A percentile compares a stretch with the other conserved stretches of the same genome.
These are phyloP conservation scores for Cryptococcus sp. DNA, from an alignment of 1,284 basidiomycete genomes.

Conservation along the genomic window DNA sequence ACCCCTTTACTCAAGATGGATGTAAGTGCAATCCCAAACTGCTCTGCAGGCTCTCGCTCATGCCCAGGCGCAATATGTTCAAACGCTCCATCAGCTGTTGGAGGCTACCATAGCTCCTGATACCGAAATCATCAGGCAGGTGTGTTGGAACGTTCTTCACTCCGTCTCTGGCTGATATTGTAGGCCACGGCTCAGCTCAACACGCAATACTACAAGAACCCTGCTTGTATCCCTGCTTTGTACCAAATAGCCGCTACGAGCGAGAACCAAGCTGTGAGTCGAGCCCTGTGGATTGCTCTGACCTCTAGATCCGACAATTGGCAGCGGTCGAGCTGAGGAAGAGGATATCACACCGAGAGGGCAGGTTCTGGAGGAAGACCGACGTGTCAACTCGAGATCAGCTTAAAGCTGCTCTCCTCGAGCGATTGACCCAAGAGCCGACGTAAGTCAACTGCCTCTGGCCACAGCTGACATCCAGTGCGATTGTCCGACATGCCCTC, in stretches of 20 bases:
- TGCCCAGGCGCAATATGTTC: slow-evolving; percentile 42
- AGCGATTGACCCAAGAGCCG: slow-evolving; percentile 71
- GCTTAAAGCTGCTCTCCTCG: slow-evolving; percentile 80
- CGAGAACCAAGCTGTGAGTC: slow-evolving; percentile 57
- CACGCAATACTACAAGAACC: slow-evolving; percentile 84
- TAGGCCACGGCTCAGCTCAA: slow-evolving; percentile 90
- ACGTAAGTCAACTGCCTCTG: slow-evolving; percentile 53
- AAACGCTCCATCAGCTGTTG: slow-evolving; percentile 76
- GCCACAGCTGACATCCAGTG: slow-evolving; percentile 48
- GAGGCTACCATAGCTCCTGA: slow-evolving; percentile 78
- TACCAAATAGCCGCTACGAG: slow-evolving; percentile 82
- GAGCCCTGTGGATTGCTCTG: not conserved
- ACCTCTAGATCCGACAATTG: slow-evolving; percentile 80
- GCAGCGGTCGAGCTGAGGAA: slow-evolving; percentile 98
- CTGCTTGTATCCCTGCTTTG: slow-evolving; percentile 84
- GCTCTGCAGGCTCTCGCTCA: not conserved
- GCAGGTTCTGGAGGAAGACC: slow-evolving; percentile 76
- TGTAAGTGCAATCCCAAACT: slow-evolving; percentile 1
- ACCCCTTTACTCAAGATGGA: slow-evolving; percentile 1
- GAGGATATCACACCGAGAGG: slow-evolving; percentile 73
- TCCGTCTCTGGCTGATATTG: slow-evolving; percentile 12
- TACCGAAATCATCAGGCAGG: slow-evolving; percentile 78
- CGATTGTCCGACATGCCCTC: slow-evolving; percentile 80
- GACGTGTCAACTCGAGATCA: slow-evolving; percentile 65
- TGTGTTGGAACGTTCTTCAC: slow-evolving; percentile 48